Conservation (phyloP, 345 rosid genomes). For the Psidium friedrichsthalianum region DNA sequence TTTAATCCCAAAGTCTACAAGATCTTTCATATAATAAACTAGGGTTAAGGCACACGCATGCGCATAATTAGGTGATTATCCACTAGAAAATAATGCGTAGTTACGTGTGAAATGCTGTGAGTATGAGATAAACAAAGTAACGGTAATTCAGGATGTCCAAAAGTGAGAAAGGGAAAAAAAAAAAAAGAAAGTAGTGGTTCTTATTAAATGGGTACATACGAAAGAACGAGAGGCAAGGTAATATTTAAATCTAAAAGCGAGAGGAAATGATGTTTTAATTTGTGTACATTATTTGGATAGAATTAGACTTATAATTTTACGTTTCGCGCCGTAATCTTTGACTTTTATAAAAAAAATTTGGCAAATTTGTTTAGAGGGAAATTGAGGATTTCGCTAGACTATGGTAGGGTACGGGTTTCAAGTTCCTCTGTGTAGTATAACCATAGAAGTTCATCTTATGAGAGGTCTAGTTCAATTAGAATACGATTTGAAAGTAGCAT, state of each 20-base stretch:
- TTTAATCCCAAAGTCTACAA: not conserved
- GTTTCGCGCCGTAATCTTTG: not conserved
- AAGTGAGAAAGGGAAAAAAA: not conserved
- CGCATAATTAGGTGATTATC: not conserved
- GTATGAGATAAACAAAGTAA: not conserved
- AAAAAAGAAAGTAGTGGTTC: not conserved
- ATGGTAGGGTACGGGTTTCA: not conserved
- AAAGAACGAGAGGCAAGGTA: not conserved
- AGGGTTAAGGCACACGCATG: not conserved
- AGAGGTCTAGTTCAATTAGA: not conserved
- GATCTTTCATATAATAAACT: not conserved
- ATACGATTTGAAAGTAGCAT: not conserved
- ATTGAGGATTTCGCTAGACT: not conserved
- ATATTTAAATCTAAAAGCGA: not conserved
- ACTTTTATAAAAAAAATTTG: not conserved
- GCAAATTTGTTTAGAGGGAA: not conserved
- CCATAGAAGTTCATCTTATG: not conserved
- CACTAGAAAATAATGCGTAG: not conserved
- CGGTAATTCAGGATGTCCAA: not conserved
- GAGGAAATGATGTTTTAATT: not conserved
- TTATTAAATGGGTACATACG: not conserved
- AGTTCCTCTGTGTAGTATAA: not conserved
- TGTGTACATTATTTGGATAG: not conserved
- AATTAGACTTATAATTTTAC: not conserved
- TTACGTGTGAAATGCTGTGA: not conserved